Evolutionary conservation across 2,329 filamentous ascomycete species (phyloP).

Genomic region (Monilinia fructicola): DNA sequence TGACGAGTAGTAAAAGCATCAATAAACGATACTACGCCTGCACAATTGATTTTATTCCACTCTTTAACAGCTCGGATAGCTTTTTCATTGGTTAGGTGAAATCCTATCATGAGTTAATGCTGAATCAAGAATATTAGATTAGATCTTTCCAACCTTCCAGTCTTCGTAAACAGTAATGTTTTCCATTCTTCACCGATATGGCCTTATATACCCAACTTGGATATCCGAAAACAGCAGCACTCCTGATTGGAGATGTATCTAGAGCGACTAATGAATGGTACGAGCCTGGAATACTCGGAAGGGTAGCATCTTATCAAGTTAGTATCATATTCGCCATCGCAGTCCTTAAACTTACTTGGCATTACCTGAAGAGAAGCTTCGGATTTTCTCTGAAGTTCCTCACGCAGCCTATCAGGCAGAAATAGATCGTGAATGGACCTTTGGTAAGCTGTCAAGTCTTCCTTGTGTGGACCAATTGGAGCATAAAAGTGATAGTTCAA

Average conservation of each 20-base stretch:
- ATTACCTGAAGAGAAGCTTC: conserved; percentile 84
- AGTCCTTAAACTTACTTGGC: conserved; percentile 56
- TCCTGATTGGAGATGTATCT: conserved; percentile 78
- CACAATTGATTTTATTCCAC: conserved; percentile 84
- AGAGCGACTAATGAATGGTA: conserved; percentile 92
- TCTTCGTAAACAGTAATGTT: conserved; percentile 81
- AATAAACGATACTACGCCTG: conserved; percentile 79
- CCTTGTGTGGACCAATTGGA: conserved; percentile 76
- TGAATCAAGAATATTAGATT: neutral
- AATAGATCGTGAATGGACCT: conserved; percentile 89
- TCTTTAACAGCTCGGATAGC: conserved; percentile 82
- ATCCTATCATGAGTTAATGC: conserved; percentile 52
- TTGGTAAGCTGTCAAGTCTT: conserved; percentile 82
- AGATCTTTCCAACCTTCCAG: conserved; percentile 63
- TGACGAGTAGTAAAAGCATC: conserved; percentile 91
- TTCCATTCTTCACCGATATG: conserved; percentile 81
- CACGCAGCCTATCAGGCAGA: conserved; percentile 78
- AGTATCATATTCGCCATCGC: neutral
- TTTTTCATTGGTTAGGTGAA: conserved; percentile 83
- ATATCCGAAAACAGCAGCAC: conserved; percentile 77
- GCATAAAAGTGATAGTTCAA: conserved; percentile 93
- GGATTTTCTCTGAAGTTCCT: conserved; percentile 85
- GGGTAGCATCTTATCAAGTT: conserved; percentile 48
- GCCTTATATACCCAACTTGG: conserved; percentile 96
- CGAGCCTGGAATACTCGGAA: conserved; percentile 65